phyloP scores from a whole-genome alignment of 2,329 filamentous ascomycete species.

The Ceratocystis eucalypticola region DNA sequence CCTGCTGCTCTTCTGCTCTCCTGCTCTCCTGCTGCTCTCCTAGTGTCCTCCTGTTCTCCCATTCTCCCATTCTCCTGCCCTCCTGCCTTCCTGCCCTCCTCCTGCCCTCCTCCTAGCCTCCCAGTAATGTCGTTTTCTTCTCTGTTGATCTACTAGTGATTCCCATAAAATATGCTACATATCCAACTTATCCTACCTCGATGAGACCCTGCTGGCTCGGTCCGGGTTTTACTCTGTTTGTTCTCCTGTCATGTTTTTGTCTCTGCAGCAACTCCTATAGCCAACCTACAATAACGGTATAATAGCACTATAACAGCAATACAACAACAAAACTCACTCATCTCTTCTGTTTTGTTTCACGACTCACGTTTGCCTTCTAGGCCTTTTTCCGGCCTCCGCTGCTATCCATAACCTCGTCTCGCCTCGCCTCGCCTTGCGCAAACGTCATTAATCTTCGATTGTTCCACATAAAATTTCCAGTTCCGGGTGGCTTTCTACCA shows the following conservation, averaged over 20 bases:
- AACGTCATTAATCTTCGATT: neutral
- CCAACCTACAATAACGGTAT: too few species aligned
- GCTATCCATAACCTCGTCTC: neutral
- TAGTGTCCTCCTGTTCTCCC: neutral
- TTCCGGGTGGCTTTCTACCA: neutral
- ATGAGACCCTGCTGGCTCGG: neutral
- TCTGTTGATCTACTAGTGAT: neutral
- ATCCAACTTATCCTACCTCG: neutral
- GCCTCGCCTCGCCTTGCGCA: neutral
- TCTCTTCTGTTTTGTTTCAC: neutral
- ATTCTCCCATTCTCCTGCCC: neutral
- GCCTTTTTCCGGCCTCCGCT: neutral
- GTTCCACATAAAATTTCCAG: neutral
- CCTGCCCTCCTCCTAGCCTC: neutral
- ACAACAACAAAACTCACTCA: neutral
- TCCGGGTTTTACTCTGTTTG: neutral
- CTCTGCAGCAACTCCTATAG: too few species aligned
- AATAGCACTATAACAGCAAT: too few species aligned
- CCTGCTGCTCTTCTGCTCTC: neutral
- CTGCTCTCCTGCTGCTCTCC: neutral
- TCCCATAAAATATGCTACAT: neutral
- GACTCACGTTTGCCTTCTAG: neutral
- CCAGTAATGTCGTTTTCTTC: neutral
- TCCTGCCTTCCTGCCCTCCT: neutral
- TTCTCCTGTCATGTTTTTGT: neutral